Conservation (phyloP, 306 rosid species). For the Quercus cerris region DNA sequence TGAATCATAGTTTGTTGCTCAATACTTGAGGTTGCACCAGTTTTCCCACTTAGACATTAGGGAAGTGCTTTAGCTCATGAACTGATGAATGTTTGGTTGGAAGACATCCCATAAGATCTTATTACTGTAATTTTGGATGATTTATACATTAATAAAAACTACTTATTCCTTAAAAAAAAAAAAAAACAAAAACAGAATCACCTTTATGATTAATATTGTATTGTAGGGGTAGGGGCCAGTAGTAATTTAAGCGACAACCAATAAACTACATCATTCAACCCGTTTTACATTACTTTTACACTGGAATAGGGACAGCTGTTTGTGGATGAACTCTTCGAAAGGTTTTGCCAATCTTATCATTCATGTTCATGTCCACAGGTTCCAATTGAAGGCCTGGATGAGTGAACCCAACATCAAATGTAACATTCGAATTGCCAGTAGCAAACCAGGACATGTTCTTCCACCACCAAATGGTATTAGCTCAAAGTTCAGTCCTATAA, state of each 20-base stretch:
- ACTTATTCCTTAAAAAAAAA: too few relatives aligned
- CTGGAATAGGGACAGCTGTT: neutral
- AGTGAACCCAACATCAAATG: conserved; percentile 40
- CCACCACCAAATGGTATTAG: conserved; percentile 40
- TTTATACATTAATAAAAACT: too few relatives aligned
- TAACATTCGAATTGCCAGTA: conserved; percentile 35
- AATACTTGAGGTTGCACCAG: too few relatives aligned
- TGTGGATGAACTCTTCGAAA: conserved; percentile 28
- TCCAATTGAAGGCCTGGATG: conserved; percentile 37
- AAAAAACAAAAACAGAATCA: too few relatives aligned
- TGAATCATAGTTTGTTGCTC: too few relatives aligned
- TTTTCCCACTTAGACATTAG: too few relatives aligned
- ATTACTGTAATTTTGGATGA: too few relatives aligned
- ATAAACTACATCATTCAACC: neutral
- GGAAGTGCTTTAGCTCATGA: too few relatives aligned
- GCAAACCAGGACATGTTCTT: conserved; percentile 44
- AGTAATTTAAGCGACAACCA: neutral
- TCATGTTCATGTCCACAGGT: conserved; percentile 22
- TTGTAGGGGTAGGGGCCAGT: too few relatives aligned
- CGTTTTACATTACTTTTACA: neutral
- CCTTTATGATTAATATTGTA: too few relatives aligned
- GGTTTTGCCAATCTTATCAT: conserved; percentile 17
- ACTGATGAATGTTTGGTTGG: too few relatives aligned
- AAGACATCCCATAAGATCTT: too few relatives aligned
- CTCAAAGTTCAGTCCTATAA: conserved; percentile 24